Evolutionary conservation across 2,329 filamentous ascomycete genomes (phyloP).

Genomic region (Domatiomyces globalis): DNA sequence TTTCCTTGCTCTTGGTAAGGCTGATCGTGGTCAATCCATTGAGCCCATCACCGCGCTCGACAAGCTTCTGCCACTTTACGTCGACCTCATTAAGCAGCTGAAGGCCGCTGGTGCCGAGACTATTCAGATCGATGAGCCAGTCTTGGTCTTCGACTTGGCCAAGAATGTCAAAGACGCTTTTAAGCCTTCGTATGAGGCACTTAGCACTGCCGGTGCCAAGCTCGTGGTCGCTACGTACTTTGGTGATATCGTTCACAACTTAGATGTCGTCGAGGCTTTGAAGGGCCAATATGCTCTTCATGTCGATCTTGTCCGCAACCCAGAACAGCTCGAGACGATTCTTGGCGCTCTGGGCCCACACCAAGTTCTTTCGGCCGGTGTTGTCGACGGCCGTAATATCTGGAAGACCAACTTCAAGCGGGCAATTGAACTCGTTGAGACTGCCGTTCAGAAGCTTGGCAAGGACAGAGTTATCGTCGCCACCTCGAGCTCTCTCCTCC

Average conservation of each 20-base stretch:
- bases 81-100: conserved; percentile 80
- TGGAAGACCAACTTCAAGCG: conserved; percentile 99
- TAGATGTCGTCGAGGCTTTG: conserved; percentile 67
- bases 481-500: conserved; percentile 92
- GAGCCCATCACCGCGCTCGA: conserved; percentile 87
- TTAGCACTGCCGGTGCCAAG: conserved; percentile 55
- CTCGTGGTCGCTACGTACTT: conserved; percentile 94
- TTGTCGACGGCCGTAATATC: conserved; percentile 98
- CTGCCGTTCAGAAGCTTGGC: conserved; percentile 85
- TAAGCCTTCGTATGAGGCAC: conserved; percentile 92
- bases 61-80: conserved; percentile 88
- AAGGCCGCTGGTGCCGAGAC: conserved; percentile 92
- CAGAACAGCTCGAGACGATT: conserved; percentile 87
- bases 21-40: conserved; percentile 85
- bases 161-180: conserved; percentile 88
- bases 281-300: conserved; percentile 70
- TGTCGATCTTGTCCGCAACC: conserved; percentile 93
- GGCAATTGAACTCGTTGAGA: conserved; percentile 81
- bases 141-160: conserved; percentile 87
- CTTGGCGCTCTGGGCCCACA: conserved; percentile 68
- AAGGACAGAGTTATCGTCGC: conserved; percentile 95
- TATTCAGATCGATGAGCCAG: conserved; percentile 96
- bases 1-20: conserved; percentile 95
- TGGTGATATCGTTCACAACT: conserved; percentile 98
- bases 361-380: conserved; percentile 84